phyloP scores from a whole-genome alignment of 768 basidiomycete genomes.

The Inosperma sp. region DNA sequence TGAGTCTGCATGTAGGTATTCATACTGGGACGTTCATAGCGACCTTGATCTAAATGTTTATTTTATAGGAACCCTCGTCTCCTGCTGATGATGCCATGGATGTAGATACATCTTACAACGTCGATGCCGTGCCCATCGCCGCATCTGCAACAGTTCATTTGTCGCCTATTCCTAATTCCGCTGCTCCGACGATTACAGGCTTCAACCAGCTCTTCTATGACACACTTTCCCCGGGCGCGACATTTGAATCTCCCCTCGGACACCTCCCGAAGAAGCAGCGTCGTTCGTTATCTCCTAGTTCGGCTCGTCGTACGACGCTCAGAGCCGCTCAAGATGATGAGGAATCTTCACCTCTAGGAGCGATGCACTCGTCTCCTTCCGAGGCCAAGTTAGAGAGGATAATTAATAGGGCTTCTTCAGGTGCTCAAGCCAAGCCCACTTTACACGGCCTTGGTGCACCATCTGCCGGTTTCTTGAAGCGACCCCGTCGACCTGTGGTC shows the following conservation, averaged over 20 bases:
- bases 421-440: slow-evolving; percentile 49
- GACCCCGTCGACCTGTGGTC: slow-evolving; percentile 60
- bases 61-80: slow-evolving; percentile 37
- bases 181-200: slow-evolving; percentile 47
- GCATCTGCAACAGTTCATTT: slow-evolving; percentile 27
- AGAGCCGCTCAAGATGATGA: slow-evolving; percentile 36
- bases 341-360: slow-evolving; percentile 44
- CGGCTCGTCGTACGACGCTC: slow-evolving; percentile 32
- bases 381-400: slow-evolving; percentile 46
- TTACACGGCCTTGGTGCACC: slow-evolving; percentile 52
- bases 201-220: slow-evolving; percentile 62
- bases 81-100: slow-evolving; percentile 73
- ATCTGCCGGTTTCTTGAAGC: slow-evolving; percentile 48
- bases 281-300: slow-evolving; percentile 56
- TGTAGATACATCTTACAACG: slow-evolving; percentile 54
- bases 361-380: slow-evolving; percentile 45
- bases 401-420: slow-evolving; percentile 43
- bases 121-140: slow-evolving; percentile 28
- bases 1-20: slow-evolving; percentile 27
- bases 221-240: slow-evolving; percentile 46
- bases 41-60: background rate
- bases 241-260: slow-evolving; percentile 42
- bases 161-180: slow-evolving; percentile 41
- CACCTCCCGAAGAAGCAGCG: slow-evolving; percentile 46
- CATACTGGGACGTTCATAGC: background rate